phyloP scores from a whole-genome alignment of 371 early-diverging fungal genomes.

The Mortierella sp. region DNA sequence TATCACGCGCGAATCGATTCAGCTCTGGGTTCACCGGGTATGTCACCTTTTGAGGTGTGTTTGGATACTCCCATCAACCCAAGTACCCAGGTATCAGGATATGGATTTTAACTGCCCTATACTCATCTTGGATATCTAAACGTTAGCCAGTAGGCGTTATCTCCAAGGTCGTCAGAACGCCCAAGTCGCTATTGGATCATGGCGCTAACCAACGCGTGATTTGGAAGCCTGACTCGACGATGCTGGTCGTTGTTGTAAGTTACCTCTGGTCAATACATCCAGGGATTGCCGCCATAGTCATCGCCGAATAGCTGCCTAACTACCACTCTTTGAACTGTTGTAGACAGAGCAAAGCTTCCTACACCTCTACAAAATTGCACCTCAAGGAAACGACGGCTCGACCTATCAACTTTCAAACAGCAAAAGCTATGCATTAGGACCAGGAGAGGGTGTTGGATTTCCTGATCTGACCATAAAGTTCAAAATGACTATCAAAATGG shows the following conservation, averaged over 20 bases:
- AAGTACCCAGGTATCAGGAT: neutral
- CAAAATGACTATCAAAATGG: conserved; percentile 57
- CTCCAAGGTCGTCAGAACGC: conserved; percentile 47
- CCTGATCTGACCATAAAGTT: conserved; percentile 54
- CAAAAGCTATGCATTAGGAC: conserved; percentile 53
- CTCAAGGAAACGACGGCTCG: conserved; percentile 44
- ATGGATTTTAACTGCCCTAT: neutral
- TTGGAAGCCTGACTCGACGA: conserved; percentile 56
- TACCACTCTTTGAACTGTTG: neutral
- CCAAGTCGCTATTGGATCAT: conserved; percentile 52
- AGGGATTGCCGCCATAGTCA: neutral
- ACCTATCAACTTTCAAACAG: conserved; percentile 52
- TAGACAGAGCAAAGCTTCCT: conserved; percentile 56
- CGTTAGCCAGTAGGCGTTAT: conserved; percentile 49
- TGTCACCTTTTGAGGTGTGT: neutral
- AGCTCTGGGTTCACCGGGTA: conserved; percentile 55
- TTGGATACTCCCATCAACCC: neutral
- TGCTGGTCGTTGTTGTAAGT: conserved; percentile 57
- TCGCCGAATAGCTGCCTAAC: neutral
- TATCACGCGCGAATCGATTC: conserved; percentile 53
- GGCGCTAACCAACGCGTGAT: conserved; percentile 53
- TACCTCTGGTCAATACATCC: no score
- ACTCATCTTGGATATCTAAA: neutral
- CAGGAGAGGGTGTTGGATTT: conserved; percentile 52
- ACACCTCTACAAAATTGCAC: conserved; percentile 44